A percentile compares a stretch with the other conserved stretches of the same genome.
Conservation (phyloP, 805 yeast genomes). For the Wickerhamomyces tratensis region DNA sequence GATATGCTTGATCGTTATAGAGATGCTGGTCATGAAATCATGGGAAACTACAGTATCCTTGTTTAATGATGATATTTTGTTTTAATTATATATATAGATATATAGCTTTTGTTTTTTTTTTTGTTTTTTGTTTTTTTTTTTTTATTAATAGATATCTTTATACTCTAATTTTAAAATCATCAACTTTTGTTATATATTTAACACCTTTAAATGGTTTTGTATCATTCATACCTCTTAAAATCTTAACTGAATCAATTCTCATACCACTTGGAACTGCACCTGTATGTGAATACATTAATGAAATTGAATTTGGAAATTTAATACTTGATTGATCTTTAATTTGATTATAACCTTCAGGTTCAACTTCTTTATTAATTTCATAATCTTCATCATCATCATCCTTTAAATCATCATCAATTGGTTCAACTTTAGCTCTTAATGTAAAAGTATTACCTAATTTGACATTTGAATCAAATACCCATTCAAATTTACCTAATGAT, state of each 20-base stretch:
- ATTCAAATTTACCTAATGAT: constrained; percentile 44
- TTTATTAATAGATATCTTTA: too few relatives aligned
- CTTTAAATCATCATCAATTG: constrained; percentile 8
- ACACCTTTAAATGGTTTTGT: constrained; percentile 88
- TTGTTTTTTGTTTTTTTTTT: too few relatives aligned
- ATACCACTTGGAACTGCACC: constrained; percentile 74
- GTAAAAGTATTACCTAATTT: constrained; percentile 60
- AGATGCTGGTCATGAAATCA: neutral
- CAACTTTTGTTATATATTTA: constrained; percentile 61
- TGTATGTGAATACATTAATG: constrained; percentile 44
- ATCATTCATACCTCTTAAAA: constrained; percentile 49
- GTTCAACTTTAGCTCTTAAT: constrained; percentile 48
- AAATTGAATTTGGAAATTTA: constrained; percentile 33
- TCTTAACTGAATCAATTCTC: constrained; percentile 53
- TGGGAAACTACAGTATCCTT: too few relatives aligned
- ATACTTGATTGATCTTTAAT: neutral
- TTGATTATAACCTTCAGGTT: too few relatives aligned
- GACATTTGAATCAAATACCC: constrained; percentile 55
- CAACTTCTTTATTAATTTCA: constrained; percentile 2
- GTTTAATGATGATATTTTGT: too few relatives aligned
- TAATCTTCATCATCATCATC: constrained; percentile 10
- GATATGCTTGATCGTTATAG: neutral
- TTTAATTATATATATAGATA: too few relatives aligned
- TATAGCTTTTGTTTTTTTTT: too few relatives aligned
- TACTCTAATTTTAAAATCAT: constrained; percentile 29